A percentile compares a stretch with the other conserved stretches of the same genome.
phyloP scores from a whole-genome alignment of 2,329 filamentous ascomycete species.

The Fusarium sp. region DNA sequence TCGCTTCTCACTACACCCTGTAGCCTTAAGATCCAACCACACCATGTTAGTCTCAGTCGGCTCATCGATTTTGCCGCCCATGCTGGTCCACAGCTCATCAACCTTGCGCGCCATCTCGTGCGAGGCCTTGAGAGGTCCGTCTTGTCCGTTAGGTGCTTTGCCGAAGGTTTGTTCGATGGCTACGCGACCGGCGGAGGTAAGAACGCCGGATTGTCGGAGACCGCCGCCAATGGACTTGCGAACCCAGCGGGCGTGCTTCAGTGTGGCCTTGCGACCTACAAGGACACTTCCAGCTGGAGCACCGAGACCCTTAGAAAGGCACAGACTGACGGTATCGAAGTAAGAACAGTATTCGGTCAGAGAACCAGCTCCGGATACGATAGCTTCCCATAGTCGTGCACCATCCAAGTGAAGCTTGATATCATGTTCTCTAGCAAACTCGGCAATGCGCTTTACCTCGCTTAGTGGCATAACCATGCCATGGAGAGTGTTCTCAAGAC shows the following conservation, averaged over 20 bases:
- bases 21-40: constrained; percentile 79
- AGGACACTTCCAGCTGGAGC: constrained; percentile 84
- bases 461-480: constrained; percentile 81
- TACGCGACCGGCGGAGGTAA: constrained; percentile 76
- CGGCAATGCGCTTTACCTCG: constrained; percentile 75
- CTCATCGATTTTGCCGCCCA: constrained; percentile 75
- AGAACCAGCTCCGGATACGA: constrained; percentile 73
- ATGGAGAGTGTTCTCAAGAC: constrained; percentile 85
- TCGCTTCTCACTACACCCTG: constrained; percentile 56
- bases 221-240: constrained; percentile 82
- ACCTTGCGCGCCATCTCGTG: constrained; percentile 72
- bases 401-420: constrained; percentile 83
- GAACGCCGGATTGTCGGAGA: constrained; percentile 76
- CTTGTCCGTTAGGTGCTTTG: constrained; percentile 51
- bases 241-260: constrained; percentile 56
- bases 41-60: constrained; percentile 93
- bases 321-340: constrained; percentile 81
- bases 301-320: constrained; percentile 85
- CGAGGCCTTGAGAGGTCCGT: constrained; percentile 68
- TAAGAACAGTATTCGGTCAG: constrained; percentile 73
- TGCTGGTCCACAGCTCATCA: constrained; percentile 75
- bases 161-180: constrained; percentile 67
- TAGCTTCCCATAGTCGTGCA: constrained; percentile 84
- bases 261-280: constrained; percentile 59
- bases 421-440: constrained; percentile 72